Percentiles rank a stretch among this genome's conserved stretches.
phyloP scores from a whole-genome alignment of 768 basidiomycete genomes.

The Mycena crocata region DNA sequence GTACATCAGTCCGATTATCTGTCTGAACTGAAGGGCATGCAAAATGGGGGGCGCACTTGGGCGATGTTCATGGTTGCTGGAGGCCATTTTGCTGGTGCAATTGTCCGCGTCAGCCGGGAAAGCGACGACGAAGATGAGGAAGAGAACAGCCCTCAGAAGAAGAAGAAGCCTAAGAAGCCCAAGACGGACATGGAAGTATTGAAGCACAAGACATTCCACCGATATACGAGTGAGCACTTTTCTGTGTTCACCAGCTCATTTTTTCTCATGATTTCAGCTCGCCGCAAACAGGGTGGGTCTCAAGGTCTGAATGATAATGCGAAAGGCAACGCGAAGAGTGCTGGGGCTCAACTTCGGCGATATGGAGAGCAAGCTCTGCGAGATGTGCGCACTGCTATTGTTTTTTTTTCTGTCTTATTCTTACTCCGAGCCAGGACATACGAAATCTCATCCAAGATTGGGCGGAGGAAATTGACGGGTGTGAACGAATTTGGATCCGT shows the following conservation, averaged over 20 bases:
- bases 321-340: conserved; percentile 93
- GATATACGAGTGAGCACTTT: conserved; percentile 89
- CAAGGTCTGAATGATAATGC: conserved; percentile 93
- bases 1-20: conserved; percentile 62
- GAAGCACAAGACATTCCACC: conserved; percentile 95
- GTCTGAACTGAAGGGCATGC: conserved; percentile 73
- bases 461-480: conserved; percentile 86
- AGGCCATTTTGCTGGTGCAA: conserved; percentile 96
- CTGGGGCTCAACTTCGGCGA: conserved; percentile 91
- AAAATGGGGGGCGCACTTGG: conserved; percentile 80
- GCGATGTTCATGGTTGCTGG: conserved; percentile 97
- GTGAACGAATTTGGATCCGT: conserved; percentile 92
- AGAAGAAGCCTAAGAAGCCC: conserved; percentile 70
- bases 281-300: conserved; percentile 96
- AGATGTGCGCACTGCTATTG: conserved; percentile 66
- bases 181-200: conserved; percentile 86
- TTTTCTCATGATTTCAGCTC: conserved; percentile 58
- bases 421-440: conserved; percentile 73
- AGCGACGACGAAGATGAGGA: conserved; percentile 56
- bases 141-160: conserved; percentile 47
- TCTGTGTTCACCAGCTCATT: background rate
- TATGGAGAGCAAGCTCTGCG: conserved; percentile 95
- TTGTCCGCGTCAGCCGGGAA: conserved; percentile 75
- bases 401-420: background rate
- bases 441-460: conserved; percentile 85